Percentiles rank a stretch among this genome's conserved stretches.
Conservation (phyloP, 257 asterid genomes). For the Solanum sejunctum region DNA sequence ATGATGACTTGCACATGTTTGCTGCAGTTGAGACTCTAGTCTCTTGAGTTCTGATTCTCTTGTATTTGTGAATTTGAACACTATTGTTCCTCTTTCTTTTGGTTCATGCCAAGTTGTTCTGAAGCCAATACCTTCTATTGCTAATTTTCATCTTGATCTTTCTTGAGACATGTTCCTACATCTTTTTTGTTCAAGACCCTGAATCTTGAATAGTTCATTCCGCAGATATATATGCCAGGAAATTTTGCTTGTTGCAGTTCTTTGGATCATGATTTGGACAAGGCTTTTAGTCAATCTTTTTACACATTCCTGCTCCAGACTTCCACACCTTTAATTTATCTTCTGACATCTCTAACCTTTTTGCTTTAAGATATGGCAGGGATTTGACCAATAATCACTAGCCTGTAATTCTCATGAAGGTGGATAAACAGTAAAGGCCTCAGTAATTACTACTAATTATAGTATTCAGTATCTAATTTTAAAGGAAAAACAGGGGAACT, state of each 20-base stretch:
- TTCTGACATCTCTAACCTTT: not conserved
- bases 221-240: not conserved
- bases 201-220: not conserved
- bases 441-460: not conserved
- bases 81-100: not conserved
- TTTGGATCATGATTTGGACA: not conserved
- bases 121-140: not conserved
- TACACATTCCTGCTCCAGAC: not conserved
- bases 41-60: not conserved
- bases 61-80: not conserved
- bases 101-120: not conserved
- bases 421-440: not conserved
- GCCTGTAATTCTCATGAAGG: not conserved
- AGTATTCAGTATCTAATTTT: not conserved
- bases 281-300: not conserved
- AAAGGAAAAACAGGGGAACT: not conserved
- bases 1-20: not conserved
- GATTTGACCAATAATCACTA: not conserved
- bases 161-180: not conserved
- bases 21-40: not conserved
- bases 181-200: not conserved
- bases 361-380: not conserved
- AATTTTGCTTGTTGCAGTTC: not conserved
- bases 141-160: not conserved
- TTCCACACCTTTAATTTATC: not conserved